Evolutionary conservation across 2,329 filamentous ascomycete genomes (phyloP).

Genomic region (Lasiodiplodia theobromae): DNA sequence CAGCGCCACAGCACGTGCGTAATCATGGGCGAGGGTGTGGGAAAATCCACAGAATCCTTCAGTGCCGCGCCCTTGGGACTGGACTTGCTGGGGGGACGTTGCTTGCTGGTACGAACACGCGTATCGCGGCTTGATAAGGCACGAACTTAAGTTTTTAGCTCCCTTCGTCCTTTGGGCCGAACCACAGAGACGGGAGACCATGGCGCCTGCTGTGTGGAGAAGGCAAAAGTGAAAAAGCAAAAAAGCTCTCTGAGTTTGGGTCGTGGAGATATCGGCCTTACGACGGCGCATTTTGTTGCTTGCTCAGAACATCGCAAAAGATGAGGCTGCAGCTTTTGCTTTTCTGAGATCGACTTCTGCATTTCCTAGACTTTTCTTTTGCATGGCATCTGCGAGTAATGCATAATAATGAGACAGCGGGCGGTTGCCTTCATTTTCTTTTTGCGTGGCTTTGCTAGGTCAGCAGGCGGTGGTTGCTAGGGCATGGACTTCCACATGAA

Average conservation of each 20-base stretch:
- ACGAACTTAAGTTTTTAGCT: no score
- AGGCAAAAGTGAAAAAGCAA: neutral
- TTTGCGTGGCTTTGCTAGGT: neutral
- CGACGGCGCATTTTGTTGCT: neutral
- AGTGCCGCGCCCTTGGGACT: neutral
- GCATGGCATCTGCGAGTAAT: neutral
- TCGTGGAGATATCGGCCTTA: constrained; percentile 14
- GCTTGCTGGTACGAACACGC: no score
- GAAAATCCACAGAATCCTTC: neutral
- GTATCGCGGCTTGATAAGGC: no score
- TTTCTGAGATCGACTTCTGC: neutral
- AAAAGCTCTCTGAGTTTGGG: no score
- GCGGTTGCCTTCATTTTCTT: neutral
- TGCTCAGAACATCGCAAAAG: neutral
- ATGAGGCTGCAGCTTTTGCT: neutral
- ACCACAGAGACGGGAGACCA: no score
- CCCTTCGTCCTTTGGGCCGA: no score
- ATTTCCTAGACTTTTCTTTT: neutral
- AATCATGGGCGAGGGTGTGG: neutral
- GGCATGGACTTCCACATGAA: neutral
- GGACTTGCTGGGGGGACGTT: neutral
- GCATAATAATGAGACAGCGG: neutral
- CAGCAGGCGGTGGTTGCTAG: neutral
- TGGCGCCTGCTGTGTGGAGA: neutral
- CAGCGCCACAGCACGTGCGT: neutral